Conservation (phyloP, 2,329 filamentous ascomycete genomes). For the Xylariaceae sp. region DNA sequence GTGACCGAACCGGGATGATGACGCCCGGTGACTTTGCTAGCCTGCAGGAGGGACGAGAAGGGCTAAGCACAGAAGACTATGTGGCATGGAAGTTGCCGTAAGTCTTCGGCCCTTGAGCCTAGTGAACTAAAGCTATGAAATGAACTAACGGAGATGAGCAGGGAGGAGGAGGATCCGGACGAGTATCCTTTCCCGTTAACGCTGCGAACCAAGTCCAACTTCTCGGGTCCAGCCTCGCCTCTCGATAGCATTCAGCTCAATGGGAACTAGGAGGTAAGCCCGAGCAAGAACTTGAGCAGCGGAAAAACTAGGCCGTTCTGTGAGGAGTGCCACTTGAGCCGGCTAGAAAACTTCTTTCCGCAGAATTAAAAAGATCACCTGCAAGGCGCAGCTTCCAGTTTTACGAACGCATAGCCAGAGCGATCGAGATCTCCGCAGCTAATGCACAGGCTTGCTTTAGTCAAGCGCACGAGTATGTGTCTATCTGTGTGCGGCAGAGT, state of each 20-base stretch:
- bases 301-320: not conserved
- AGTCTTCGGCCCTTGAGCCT: constrained; percentile 53
- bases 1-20: constrained; percentile 96
- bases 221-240: constrained; percentile 47
- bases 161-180: constrained; percentile 92
- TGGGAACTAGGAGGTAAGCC: constrained; percentile 41
- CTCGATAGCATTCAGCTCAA: constrained; percentile 50
- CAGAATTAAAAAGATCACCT: not conserved
- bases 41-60: constrained; percentile 91
- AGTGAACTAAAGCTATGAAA: not conserved
- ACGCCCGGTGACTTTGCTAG: constrained; percentile 98
- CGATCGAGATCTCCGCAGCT: too few species aligned
- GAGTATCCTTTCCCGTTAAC: constrained; percentile 67
- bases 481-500: not conserved
- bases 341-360: not conserved
- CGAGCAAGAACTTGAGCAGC: not conserved
- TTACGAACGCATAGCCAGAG: too few species aligned
- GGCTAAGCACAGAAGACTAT: constrained; percentile 94
- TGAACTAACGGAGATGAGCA: constrained; percentile 49
- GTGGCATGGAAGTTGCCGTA: constrained; percentile 98
- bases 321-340: not conserved
- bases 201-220: constrained; percentile 52
- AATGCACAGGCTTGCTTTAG: too few species aligned
- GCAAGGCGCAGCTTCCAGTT: not conserved
- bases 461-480: not conserved